phyloP scores from a whole-genome alignment of 1,139 yeast genomes.

The Suhomyces bolitotheri region DNA sequence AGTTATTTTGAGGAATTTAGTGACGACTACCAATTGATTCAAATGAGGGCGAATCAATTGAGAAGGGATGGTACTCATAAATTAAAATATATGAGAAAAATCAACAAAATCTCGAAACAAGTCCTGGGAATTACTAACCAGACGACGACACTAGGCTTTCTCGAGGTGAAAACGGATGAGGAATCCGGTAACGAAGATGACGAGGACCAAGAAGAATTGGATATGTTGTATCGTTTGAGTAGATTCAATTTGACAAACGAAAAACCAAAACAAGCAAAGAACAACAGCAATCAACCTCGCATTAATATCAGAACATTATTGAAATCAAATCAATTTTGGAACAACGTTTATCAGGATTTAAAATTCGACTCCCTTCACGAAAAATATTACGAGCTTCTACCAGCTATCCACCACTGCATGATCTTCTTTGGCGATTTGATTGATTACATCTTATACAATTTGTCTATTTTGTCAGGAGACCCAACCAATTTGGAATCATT shows the following conservation, averaged over 20 bases:
- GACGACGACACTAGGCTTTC: slow-evolving; percentile 5
- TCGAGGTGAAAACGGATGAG: slow-evolving; percentile 5
- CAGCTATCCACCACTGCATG: slow-evolving; percentile 27
- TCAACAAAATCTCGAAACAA: slow-evolving; percentile 11
- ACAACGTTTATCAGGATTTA: slow-evolving; percentile 35
- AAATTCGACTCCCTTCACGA: slow-evolving; percentile 26
- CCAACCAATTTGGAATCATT: slow-evolving; percentile 17
- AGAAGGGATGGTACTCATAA: slow-evolving; percentile 15
- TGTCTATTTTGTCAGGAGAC: slow-evolving; percentile 19
- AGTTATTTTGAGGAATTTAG: slow-evolving; percentile 27
- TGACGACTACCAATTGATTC: slow-evolving; percentile 15
- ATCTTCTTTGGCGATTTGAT: slow-evolving; percentile 30
- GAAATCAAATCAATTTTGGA: slow-evolving; percentile 33
- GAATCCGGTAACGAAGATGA: slow-evolving; percentile 9
- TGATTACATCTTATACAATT: slow-evolving; percentile 31
- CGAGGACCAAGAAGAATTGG: slow-evolving; percentile 14
- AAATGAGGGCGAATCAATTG: slow-evolving; percentile 11
- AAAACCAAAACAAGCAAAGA: not conserved
- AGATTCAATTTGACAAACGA: slow-evolving; percentile 9
- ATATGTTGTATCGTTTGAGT: slow-evolving; percentile 8
- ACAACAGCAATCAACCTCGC: not conserved
- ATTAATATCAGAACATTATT: slow-evolving; percentile 16
- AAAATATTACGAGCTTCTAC: slow-evolving; percentile 31
- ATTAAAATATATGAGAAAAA: slow-evolving; percentile 22
- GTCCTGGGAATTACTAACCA: slow-evolving; percentile 2